phyloP scores from a whole-genome alignment of 306 rosid species.

The Vigna nakashimae region DNA sequence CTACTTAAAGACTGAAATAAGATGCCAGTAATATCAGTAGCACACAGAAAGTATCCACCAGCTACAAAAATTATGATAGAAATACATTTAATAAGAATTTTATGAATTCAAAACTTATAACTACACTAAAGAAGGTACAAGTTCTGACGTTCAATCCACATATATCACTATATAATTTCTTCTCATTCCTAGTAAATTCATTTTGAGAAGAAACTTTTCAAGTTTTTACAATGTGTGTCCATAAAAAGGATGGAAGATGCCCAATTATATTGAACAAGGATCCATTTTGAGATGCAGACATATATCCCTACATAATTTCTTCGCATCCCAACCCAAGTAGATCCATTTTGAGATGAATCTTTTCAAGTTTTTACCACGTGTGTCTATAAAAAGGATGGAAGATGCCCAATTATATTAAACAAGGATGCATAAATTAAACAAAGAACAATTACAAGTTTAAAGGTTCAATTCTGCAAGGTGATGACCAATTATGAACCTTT shows the following conservation, averaged over 20 bases:
- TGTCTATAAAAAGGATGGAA: not conserved
- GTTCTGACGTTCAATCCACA: slow-evolving; percentile 3
- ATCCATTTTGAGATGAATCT: slow-evolving; percentile 22
- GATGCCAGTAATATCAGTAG: slow-evolving; percentile 1
- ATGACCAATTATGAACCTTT: not conserved
- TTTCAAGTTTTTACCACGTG: slow-evolving; percentile 7
- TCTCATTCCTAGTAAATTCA: slow-evolving; percentile 11
- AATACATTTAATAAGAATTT: slow-evolving; percentile 20
- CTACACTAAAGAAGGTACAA: slow-evolving; percentile 9
- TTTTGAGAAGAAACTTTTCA: slow-evolving; percentile 17
- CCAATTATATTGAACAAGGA: not conserved
- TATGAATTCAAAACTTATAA: slow-evolving; percentile 27
- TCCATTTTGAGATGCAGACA: not conserved
- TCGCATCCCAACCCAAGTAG: slow-evolving; percentile 19
- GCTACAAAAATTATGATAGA: slow-evolving; percentile 27
- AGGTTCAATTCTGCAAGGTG: slow-evolving; percentile 20
- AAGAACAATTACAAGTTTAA: slow-evolving; percentile 14
- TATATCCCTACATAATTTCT: not conserved
- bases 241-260: not conserved
- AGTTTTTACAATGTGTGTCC: not conserved
- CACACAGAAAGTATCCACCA: not conserved
- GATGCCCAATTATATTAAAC: not conserved
- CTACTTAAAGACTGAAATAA: slow-evolving; percentile 6
- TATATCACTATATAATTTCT: slow-evolving; percentile 6
- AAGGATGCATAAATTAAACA: not conserved